These are phyloP conservation scores for Dioscorea dumetorum DNA, from an alignment of 106 monocot species.

Conservation along the genomic window DNA sequence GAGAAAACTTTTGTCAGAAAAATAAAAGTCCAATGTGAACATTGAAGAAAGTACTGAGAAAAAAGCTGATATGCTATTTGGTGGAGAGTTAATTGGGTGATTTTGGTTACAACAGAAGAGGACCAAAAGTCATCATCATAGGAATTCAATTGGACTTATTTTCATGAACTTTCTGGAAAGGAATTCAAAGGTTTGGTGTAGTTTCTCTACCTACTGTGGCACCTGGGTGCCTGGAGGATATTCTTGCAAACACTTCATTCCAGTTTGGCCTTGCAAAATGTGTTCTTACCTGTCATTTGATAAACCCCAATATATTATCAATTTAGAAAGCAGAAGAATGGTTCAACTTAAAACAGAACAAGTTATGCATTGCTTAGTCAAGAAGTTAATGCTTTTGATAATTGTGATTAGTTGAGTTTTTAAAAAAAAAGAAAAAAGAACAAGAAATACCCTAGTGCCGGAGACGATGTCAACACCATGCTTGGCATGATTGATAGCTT, in stretches of 20 bases:
- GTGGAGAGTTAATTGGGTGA: background rate
- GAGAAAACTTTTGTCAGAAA: background rate
- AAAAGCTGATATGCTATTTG: background rate
- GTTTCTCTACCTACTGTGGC: constrained; percentile 56
- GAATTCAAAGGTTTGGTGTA: background rate
- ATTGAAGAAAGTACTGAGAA: background rate
- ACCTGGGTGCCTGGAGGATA: constrained; percentile 58
- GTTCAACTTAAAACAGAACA: background rate
- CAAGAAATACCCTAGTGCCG: constrained; percentile 50
- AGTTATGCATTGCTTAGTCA: background rate
- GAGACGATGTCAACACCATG: constrained; percentile 84
- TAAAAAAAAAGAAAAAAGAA: background rate
- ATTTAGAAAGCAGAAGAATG: background rate
- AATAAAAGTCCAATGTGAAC: background rate
- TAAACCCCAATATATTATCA: background rate
- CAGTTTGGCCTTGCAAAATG: constrained; percentile 95
- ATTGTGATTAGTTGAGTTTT: background rate
- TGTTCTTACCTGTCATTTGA: constrained; percentile 67
- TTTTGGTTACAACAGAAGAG: background rate
- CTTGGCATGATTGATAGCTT: constrained; percentile 88
- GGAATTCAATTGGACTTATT: background rate
- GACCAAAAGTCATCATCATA: background rate
- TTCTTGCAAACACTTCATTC: constrained; percentile 74
- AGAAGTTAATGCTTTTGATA: background rate
- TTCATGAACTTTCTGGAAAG: background rate